Evolutionary conservation across 345 rosid genomes (phyloP).

Genomic region (Durio zibethinus): DNA sequence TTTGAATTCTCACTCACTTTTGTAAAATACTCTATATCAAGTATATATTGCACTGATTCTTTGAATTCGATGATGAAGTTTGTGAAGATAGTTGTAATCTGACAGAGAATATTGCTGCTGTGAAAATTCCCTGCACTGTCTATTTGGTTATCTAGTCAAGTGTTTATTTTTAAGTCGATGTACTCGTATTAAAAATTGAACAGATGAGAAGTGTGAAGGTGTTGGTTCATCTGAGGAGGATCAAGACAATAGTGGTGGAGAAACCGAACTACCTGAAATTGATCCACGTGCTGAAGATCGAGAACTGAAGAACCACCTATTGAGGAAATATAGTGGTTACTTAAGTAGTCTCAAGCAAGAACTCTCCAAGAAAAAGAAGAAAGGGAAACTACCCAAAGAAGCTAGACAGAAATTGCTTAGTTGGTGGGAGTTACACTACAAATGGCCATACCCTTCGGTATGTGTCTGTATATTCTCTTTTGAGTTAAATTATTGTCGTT

Average conservation of each 20-base stretch:
- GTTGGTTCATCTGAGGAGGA: slow-evolving; percentile 84
- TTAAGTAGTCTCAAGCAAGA: slow-evolving; percentile 94
- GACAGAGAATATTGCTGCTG: neutral
- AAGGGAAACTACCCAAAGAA: slow-evolving; percentile 97
- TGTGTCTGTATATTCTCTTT: slow-evolving; percentile 13
- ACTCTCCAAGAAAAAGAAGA: slow-evolving; percentile 97
- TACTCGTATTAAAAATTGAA: neutral
- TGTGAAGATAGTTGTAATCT: neutral
- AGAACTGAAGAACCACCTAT: slow-evolving; percentile 84
- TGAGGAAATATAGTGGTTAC: slow-evolving; percentile 93
- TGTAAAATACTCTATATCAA: neutral
- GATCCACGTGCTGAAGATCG: slow-evolving; percentile 95
- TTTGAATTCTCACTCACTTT: neutral
- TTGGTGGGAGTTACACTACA: slow-evolving; percentile 99
- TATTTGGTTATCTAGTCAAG: neutral
- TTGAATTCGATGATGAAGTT: neutral
- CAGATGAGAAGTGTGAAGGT: slow-evolving; percentile 84
- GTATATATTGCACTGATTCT: neutral
- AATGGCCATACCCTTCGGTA: slow-evolving; percentile 99
- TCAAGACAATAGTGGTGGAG: slow-evolving; percentile 76
- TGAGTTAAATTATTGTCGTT: neutral
- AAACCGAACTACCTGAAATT: slow-evolving; percentile 76
- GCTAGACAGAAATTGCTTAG: slow-evolving; percentile 95
- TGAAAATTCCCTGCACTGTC: neutral
- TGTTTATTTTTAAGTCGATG: neutral